A percentile compares a stretch with the other conserved stretches of the same genome.
These are phyloP conservation scores for Solanum infundibuliforme DNA, from an alignment of 257 asterid species.

Conservation along the genomic window DNA sequence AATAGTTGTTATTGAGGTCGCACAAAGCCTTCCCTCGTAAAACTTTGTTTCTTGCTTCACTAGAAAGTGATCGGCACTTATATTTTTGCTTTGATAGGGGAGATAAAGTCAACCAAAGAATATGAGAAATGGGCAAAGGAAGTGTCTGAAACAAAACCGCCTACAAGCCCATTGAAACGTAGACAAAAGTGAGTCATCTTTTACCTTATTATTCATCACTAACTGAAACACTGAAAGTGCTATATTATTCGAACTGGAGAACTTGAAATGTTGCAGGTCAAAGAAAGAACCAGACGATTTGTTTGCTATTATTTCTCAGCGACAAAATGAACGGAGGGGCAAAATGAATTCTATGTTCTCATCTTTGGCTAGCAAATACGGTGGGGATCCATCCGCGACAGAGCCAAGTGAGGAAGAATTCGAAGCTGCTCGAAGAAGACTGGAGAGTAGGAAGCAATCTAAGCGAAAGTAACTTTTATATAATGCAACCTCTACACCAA, in stretches of 20 bases:
- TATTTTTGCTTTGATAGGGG: conserved; percentile 33
- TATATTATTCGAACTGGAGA: neutral
- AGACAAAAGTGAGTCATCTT: conserved; percentile 50
- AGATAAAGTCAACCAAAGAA: conserved; percentile 52
- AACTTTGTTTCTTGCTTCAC: neutral
- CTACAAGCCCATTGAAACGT: conserved; percentile 63
- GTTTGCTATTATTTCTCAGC: conserved; percentile 55
- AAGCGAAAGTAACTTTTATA: conserved; percentile 30
- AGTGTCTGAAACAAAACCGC: conserved; percentile 76
- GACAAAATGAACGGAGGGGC: conserved; percentile 72
- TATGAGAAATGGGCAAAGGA: conserved; percentile 80
- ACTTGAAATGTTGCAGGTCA: conserved; percentile 26
- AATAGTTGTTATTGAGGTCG: neutral
- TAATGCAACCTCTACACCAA: neutral
- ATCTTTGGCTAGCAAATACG: conserved; percentile 62
- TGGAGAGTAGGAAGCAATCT: conserved; percentile 48
- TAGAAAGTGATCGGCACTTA: neutral
- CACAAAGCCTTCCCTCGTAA: neutral
- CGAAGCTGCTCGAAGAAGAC: conserved; percentile 64
- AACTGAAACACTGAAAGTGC: neutral
- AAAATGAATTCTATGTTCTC: conserved; percentile 72
- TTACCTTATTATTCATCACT: neutral
- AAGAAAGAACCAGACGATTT: conserved; percentile 59
- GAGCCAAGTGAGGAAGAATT: conserved; percentile 94
- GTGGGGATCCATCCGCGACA: conserved; percentile 38